Percentiles rank a stretch among this genome's conserved stretches.
phyloP scores from a whole-genome alignment of 1,139 yeast genomes.

The Diutina ranongensis region DNA sequence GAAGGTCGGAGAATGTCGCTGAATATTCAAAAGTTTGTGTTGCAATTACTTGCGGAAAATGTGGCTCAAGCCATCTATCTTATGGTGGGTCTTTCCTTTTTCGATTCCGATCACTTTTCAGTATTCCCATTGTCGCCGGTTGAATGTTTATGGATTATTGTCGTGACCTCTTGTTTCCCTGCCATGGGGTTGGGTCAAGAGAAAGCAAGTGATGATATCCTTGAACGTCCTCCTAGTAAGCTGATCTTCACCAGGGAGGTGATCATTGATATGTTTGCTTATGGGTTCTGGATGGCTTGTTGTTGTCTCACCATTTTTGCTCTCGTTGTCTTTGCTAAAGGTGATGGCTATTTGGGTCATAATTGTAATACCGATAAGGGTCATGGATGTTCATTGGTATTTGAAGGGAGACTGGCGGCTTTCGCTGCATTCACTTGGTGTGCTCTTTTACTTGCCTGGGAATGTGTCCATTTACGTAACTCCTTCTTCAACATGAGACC shows the following conservation, averaged over 20 bases:
- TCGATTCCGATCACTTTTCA: slow-evolving; percentile 45
- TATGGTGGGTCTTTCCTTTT: slow-evolving; percentile 62
- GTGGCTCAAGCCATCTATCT: slow-evolving; percentile 68
- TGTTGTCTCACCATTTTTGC: slow-evolving; percentile 62
- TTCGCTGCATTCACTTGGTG: slow-evolving; percentile 5
- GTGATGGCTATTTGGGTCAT: slow-evolving; percentile 56
- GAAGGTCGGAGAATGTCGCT: slow-evolving; percentile 78
- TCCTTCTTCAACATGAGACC: slow-evolving; percentile 5
- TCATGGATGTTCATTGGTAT: background rate
- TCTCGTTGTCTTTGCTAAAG: slow-evolving; percentile 53
- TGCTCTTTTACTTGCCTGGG: slow-evolving; percentile 2
- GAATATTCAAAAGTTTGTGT: slow-evolving; percentile 73
- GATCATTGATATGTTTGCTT: slow-evolving; percentile 60
- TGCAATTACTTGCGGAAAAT: slow-evolving; percentile 67
- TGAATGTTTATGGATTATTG: slow-evolving; percentile 71
- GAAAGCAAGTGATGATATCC: slow-evolving; percentile 52
- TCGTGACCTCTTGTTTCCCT: slow-evolving; percentile 71
- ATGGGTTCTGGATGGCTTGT: slow-evolving; percentile 65
- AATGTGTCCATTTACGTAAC: background rate
- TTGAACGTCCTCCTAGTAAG: slow-evolving; percentile 54
- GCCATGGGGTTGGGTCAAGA: slow-evolving; percentile 83
- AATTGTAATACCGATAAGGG: slow-evolving; percentile 38
- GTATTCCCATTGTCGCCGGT: slow-evolving; percentile 75
- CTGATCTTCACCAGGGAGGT: slow-evolving; percentile 63
- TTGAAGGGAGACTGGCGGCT: background rate